phyloP scores from a whole-genome alignment of 768 basidiomycete genomes.

The Hericium alpestre region DNA sequence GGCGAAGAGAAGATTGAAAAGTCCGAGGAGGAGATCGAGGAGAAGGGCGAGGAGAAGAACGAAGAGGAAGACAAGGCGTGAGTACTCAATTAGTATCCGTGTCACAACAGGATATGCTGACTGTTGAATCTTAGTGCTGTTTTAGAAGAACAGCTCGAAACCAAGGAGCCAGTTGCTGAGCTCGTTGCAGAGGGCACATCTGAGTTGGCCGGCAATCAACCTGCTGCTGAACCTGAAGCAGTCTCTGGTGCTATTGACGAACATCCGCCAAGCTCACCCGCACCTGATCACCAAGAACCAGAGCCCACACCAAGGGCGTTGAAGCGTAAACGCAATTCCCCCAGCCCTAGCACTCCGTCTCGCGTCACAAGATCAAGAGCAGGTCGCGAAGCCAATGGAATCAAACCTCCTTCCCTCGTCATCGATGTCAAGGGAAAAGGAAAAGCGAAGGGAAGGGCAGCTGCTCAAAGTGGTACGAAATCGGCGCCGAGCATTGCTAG shows the following conservation, averaged over 20 bases:
- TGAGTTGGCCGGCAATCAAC: background rate
- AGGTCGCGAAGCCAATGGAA: slow-evolving; percentile 3
- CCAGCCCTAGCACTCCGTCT: slow-evolving; percentile 1
- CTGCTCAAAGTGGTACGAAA: slow-evolving; percentile 1
- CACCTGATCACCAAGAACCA: background rate
- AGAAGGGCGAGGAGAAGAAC: background rate
- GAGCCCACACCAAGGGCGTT: background rate
- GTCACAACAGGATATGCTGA: background rate
- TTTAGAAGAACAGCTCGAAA: background rate
- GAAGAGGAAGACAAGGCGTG: background rate
- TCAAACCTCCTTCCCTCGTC: background rate
- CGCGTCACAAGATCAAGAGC: slow-evolving; percentile 18
- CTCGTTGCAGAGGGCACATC: background rate
- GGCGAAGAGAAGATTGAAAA: no score
- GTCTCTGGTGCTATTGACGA: background rate
- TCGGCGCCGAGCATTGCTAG: slow-evolving; percentile 15
- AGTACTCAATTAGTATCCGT: background rate
- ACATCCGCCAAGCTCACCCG: background rate
- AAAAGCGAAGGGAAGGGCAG: slow-evolving; percentile 1
- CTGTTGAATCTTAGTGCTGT: background rate
- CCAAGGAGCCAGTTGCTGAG: background rate
- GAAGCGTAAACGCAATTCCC: slow-evolving; percentile 19
- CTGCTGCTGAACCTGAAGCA: background rate
- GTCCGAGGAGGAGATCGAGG: background rate
- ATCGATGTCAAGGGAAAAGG: slow-evolving; percentile 16